Evolutionary conservation across 345 rosid species (phyloP).

Genomic region (Lagerstroemia speciosa): DNA sequence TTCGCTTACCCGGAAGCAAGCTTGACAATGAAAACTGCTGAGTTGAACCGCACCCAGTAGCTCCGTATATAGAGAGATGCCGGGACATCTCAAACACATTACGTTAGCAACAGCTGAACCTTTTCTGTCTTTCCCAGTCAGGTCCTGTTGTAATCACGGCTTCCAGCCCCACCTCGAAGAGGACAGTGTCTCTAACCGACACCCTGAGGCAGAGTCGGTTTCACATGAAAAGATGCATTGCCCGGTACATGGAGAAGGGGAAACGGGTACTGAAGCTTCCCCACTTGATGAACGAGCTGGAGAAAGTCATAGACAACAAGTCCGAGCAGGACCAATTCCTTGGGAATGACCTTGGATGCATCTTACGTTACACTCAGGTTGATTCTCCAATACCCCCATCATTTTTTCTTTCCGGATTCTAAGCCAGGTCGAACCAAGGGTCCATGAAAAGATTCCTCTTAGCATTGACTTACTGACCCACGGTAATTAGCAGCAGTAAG

Average conservation of each 20-base stretch:
- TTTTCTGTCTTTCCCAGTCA: neutral
- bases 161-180: slow-evolving; percentile 9
- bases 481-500: too few species aligned
- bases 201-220: slow-evolving; percentile 45
- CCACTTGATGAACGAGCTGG: slow-evolving; percentile 53
- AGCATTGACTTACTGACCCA: too few species aligned
- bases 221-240: slow-evolving; percentile 56
- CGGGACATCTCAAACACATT: neutral
- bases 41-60: neutral
- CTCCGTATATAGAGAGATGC: neutral
- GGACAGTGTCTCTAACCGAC: slow-evolving; percentile 29
- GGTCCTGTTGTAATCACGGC: slow-evolving; percentile 11
- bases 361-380: slow-evolving; percentile 61
- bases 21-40: too few species aligned
- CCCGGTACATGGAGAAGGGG: slow-evolving; percentile 43
- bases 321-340: slow-evolving; percentile 38
- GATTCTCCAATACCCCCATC: slow-evolving; percentile 39
- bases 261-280: slow-evolving; percentile 51
- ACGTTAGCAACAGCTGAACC: neutral
- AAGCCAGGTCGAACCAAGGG: too few species aligned
- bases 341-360: slow-evolving; percentile 69
- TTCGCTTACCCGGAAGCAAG: neutral
- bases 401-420: slow-evolving; percentile 10
- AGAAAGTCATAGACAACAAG: slow-evolving; percentile 38
- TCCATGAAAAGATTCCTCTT: too few species aligned